phyloP scores from a whole-genome alignment of 352 stramenopile genomes.

The Phytophthora pistaciae region DNA sequence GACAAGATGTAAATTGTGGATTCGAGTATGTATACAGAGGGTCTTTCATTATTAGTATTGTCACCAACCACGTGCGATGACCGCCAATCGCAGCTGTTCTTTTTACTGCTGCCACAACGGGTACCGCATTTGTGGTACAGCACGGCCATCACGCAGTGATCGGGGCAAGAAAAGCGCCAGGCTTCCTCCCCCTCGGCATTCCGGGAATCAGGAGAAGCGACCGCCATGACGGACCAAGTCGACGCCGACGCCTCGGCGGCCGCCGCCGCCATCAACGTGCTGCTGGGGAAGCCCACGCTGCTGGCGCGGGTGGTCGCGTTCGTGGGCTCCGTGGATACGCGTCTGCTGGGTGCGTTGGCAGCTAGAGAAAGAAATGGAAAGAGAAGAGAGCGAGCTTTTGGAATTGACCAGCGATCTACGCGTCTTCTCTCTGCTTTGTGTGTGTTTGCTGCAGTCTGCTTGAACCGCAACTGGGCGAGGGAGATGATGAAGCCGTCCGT shows the following conservation, averaged over 20 bases:
- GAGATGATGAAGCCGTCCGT: slow-evolving; percentile 85
- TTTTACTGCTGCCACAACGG: slow-evolving; percentile 8
- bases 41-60: background rate
- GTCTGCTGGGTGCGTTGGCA: slow-evolving; percentile 51
- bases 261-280: slow-evolving; percentile 37
- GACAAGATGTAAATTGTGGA: background rate
- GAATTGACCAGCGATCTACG: slow-evolving; percentile 22
- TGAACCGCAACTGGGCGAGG: slow-evolving; percentile 79
- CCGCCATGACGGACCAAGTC: slow-evolving; percentile 38
- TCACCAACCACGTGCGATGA: background rate
- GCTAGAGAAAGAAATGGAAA: slow-evolving; percentile 10
- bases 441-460: slow-evolving; percentile 52
- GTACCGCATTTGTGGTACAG: slow-evolving; percentile 2
- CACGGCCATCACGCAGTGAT: slow-evolving; percentile 3
- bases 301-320: slow-evolving; percentile 74
- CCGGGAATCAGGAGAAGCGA: slow-evolving; percentile 37
- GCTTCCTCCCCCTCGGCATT: slow-evolving; percentile 34
- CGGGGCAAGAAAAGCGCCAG: slow-evolving; percentile 37
- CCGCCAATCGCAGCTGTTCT: slow-evolving; percentile 5
- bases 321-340: slow-evolving; percentile 66
- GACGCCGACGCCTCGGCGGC: slow-evolving; percentile 21
- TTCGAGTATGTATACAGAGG: background rate
- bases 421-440: background rate
- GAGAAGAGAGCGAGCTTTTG: slow-evolving; percentile 2
- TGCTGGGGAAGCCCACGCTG: slow-evolving; percentile 66